Evolutionary conservation across 306 rosid species (phyloP).

Genomic region (Spatholobus suberectus): DNA sequence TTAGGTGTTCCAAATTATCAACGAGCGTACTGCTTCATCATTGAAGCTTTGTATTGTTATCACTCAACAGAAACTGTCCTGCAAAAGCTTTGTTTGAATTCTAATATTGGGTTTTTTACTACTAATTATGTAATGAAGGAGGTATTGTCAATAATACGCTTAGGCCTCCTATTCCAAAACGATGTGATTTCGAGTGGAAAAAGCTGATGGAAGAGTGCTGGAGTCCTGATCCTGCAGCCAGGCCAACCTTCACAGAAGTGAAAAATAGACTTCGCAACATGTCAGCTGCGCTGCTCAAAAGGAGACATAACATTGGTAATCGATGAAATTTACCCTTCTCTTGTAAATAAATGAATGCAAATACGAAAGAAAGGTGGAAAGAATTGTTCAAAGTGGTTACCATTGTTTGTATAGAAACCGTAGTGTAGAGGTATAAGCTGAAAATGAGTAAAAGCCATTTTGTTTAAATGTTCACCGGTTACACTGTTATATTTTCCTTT

Average conservation of each 20-base stretch:
- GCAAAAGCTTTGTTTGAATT: not conserved
- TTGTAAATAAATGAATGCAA: slow-evolving; percentile 46
- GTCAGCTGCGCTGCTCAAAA: slow-evolving; percentile 67
- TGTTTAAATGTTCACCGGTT: not conserved
- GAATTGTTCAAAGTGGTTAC: not conserved
- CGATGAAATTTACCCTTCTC: slow-evolving; percentile 38
- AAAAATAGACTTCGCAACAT: slow-evolving; percentile 71
- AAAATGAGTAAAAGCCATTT: slow-evolving; percentile 34
- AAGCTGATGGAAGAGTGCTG: slow-evolving; percentile 91
- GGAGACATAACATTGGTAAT: slow-evolving; percentile 45
- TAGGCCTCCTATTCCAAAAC: slow-evolving; percentile 86
- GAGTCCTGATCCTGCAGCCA: slow-evolving; percentile 76
- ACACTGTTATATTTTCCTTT: not conserved
- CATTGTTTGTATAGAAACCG: slow-evolving; percentile 44
- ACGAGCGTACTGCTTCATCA: not conserved
- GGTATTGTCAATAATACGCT: slow-evolving; percentile 90
- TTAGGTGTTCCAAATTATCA: not conserved
- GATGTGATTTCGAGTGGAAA: slow-evolving; percentile 87
- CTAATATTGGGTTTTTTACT: slow-evolving; percentile 35
- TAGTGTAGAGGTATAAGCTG: slow-evolving; percentile 36
- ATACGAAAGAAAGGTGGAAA: slow-evolving; percentile 11
- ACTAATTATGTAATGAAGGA: slow-evolving; percentile 53
- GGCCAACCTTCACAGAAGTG: slow-evolving; percentile 85
- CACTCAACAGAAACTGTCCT: not conserved
- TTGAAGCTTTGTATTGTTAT: not conserved